A percentile compares a stretch with the other conserved stretches of the same genome.
phyloP scores from a whole-genome alignment of 768 basidiomycete species.

The Tephrocybe sp. region DNA sequence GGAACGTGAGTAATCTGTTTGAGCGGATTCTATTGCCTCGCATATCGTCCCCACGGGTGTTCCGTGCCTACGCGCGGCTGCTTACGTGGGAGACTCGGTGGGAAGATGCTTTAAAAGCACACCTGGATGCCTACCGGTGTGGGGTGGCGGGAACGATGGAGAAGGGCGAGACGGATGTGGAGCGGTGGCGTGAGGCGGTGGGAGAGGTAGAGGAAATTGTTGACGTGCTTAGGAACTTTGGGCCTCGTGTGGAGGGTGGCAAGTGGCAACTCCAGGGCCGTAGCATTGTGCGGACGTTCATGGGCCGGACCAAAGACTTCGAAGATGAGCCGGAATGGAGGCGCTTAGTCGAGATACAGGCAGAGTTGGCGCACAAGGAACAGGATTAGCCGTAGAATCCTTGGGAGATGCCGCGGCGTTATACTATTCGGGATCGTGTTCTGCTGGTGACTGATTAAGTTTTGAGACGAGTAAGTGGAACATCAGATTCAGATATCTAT shows the following conservation, averaged over 20 bases:
- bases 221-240: slow-evolving; percentile 79
- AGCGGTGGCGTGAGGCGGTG: slow-evolving; percentile 72
- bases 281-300: slow-evolving; percentile 85
- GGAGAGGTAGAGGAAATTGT: slow-evolving; percentile 81
- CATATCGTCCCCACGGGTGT: slow-evolving; percentile 75
- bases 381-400: slow-evolving; percentile 1
- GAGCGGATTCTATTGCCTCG: slow-evolving; percentile 79
- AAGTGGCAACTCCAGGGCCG: slow-evolving; percentile 88
- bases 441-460: slow-evolving; percentile 18
- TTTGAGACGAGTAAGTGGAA: slow-evolving; percentile 11
- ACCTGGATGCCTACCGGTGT: slow-evolving; percentile 82
- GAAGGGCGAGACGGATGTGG: slow-evolving; percentile 64
- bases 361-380: slow-evolving; percentile 52
- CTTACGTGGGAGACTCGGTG: slow-evolving; percentile 70
- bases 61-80: slow-evolving; percentile 80
- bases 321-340: slow-evolving; percentile 88
- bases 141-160: slow-evolving; percentile 59
- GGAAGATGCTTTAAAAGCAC: slow-evolving; percentile 77
- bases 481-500: slow-evolving; percentile 14
- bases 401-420: slow-evolving; percentile 16
- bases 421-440: slow-evolving; percentile 8
- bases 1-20: slow-evolving; percentile 70
- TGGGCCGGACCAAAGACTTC: slow-evolving; percentile 83
- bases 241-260: slow-evolving; percentile 54
- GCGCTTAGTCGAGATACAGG: slow-evolving; percentile 59